Conservation (phyloP, 371 early-diverging fungal genomes). For the Mortierella polycephala region DNA sequence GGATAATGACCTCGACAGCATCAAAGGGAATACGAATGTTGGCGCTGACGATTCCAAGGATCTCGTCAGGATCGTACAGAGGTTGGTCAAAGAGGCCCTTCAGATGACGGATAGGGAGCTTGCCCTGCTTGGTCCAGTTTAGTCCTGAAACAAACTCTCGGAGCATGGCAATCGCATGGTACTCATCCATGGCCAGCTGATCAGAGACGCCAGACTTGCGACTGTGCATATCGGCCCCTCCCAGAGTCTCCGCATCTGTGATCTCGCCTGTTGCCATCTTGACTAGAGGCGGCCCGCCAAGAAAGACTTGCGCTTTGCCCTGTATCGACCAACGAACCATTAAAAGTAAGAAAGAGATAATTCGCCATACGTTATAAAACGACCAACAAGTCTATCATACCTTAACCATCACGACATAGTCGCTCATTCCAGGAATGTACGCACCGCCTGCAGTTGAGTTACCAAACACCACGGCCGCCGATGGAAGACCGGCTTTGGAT, state of each 20-base stretch:
- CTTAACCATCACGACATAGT: slow-evolving; percentile 81
- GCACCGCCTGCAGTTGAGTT: slow-evolving; percentile 86
- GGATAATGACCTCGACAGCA: slow-evolving; percentile 74
- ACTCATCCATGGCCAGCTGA: slow-evolving; percentile 73
- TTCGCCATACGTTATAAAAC: too few relatives aligned
- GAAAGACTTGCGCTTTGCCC: slow-evolving; percentile 79
- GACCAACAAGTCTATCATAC: slow-evolving; percentile 22
- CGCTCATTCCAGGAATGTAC: slow-evolving; percentile 80
- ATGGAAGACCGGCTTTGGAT: slow-evolving; percentile 76
- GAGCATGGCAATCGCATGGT: slow-evolving; percentile 72
- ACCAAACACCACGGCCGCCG: slow-evolving; percentile 78
- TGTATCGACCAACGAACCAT: slow-evolving; percentile 5
- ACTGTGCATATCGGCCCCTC: slow-evolving; percentile 84
- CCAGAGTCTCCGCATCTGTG: slow-evolving; percentile 76
- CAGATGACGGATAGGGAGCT: slow-evolving; percentile 64
- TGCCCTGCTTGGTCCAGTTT: slow-evolving; percentile 71
- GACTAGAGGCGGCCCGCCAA: slow-evolving; percentile 83
- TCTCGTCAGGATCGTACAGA: slow-evolving; percentile 67
- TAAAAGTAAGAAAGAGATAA: neutral
- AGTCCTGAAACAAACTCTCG: slow-evolving; percentile 74
- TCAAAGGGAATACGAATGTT: slow-evolving; percentile 77
- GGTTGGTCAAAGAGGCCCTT: slow-evolving; percentile 67
- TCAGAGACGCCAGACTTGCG: slow-evolving; percentile 74
- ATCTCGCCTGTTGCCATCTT: slow-evolving; percentile 84
- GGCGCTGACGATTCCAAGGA: slow-evolving; percentile 73